Base-by-base conservation (phyloP, 768 basidiomycete species). In the Daedalea quercina region DNA sequence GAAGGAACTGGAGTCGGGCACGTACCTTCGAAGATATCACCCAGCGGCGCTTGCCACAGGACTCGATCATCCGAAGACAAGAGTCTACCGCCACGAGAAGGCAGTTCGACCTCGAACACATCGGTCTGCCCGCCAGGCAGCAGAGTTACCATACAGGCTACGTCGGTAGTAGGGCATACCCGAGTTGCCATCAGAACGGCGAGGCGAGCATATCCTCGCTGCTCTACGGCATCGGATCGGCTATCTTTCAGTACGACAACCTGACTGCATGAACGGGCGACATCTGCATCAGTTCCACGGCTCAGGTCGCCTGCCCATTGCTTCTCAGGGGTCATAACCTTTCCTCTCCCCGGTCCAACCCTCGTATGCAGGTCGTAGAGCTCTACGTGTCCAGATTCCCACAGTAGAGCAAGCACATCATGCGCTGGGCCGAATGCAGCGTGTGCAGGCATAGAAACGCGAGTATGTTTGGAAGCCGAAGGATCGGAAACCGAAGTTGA, bases 301-400 rank as follows among this genome's bases (percentile, higher is more conserved):
- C 34, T 35, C 9, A 35, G 9, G 3, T 34, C 11, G 13, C 64
- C 59, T 34, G 52, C 33, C 63, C 61, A 49, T 63, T 73, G 69
- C 71, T 78, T 12, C 65, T 53, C 47, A 61, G 86, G 87, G 47
- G 80, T 69, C 78, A 88, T 81, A 3, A 78, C 73, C 49, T 83
- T 81, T 23, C 71, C 78, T 0, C 70, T 73, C 4, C 81, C 81
- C 11, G 79, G 77, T 9, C 74, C 73, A 26, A 87, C 68, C 7
- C 81, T 79, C 1, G 82, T 90, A 37, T 76, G 71, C 41, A 93
- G 71, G 34, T 80, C 71, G 81, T 86, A 94, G 2, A 94, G 59
- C 48, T 87, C 80, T 9, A 89, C 63, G 25, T 70, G 68, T 0
- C 89, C 90, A n/a, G 72, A 69, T 53, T 85, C 81, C 81, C 85